Evolutionary conservation across 116 monocot genomes (phyloP), one percentile per base, ranked within the genome.

Genomic region (Papilionanthe hybrid): DNA sequence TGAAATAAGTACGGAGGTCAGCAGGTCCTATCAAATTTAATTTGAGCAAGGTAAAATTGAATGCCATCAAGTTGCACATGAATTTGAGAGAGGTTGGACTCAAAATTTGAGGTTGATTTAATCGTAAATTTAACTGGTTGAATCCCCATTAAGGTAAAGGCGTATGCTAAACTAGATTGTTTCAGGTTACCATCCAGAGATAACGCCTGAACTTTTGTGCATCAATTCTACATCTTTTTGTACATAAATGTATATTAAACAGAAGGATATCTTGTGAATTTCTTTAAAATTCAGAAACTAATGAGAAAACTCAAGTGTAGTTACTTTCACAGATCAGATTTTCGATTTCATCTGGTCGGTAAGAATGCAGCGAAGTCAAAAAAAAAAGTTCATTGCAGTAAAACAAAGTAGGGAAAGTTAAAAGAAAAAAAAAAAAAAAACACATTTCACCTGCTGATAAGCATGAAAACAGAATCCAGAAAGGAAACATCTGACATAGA

Each of bases 391-490:
- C 15, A 7, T 42, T 43, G 30, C 27, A n/a, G 44, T 73, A n/a
- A 73, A 73, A 73, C 19, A n/a, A 44, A n/a, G 43, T n/a, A n/a
- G 18, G 44, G 73, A 73, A 73, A 44, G 44, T n/a, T n/a, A n/a
- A n/a, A n/a, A n/a, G n/a, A n/a, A n/a, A n/a, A n/a, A n/a, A n/a
- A n/a, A n/a, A 73, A 7, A 44, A 44, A 44, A n/a, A 42, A 13
- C 9, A 17, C 50, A 48, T 82, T 53, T 53, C 18, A 96, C 96
- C 93, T 96, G 96, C 81, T 96, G 93, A 88, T 96, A 91, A 55
- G 91, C 90, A 91, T 94, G 96, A 82, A 87, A 96, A 86, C 85
- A 94, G 49, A 96, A 43, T 29, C 75, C 90, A 66, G 94, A 85
- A 75, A 94, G 75, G 57, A 96, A 75, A 68, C 86, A 83, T 72